Percentiles rank a stretch among this genome's conserved stretches.
Conservation (phyloP, 768 basidiomycete genomes). For the Leucocoprinus leucothites region DNA sequence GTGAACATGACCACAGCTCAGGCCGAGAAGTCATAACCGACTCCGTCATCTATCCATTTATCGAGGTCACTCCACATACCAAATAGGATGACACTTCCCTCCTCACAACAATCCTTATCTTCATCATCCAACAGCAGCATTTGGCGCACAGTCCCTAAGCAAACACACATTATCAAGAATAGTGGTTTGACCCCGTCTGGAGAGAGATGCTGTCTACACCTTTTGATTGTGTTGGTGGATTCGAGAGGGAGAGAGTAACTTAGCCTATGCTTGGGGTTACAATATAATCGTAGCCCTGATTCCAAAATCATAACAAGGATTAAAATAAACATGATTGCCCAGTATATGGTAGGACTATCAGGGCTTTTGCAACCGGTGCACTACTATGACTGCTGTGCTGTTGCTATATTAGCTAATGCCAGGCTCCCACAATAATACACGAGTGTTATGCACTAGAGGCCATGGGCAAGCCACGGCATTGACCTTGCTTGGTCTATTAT, state of each 20-base stretch:
- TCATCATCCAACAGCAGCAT: conserved; percentile 19
- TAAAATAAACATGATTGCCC: too few species aligned
- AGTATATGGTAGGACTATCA: too few species aligned
- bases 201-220: conserved; percentile 64
- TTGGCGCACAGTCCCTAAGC: conserved; percentile 42
- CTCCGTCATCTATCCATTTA: conserved; percentile 56
- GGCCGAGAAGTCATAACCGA: conserved; percentile 66
- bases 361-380: too few species aligned
- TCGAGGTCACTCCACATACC: conserved; percentile 72
- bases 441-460: too few species aligned
- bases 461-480: too few species aligned
- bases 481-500: too few species aligned
- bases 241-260: conserved; percentile 24
- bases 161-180: conserved; percentile 68
- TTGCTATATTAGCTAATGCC: too few species aligned
- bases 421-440: too few species aligned
- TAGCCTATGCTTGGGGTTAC: too few species aligned
- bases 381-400: too few species aligned
- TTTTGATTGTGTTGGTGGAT: conserved; percentile 66
- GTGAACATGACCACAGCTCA: conserved; percentile 57
- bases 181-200: conserved; percentile 97
- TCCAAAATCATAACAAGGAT: too few species aligned
- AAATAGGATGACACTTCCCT: conserved; percentile 52
- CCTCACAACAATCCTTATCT: conserved; percentile 17
- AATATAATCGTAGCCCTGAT: too few species aligned